Percentiles rank a stretch among this genome's conserved stretches.
Conservation (phyloP, 768 basidiomycete genomes). For the Mycena galericulata region DNA sequence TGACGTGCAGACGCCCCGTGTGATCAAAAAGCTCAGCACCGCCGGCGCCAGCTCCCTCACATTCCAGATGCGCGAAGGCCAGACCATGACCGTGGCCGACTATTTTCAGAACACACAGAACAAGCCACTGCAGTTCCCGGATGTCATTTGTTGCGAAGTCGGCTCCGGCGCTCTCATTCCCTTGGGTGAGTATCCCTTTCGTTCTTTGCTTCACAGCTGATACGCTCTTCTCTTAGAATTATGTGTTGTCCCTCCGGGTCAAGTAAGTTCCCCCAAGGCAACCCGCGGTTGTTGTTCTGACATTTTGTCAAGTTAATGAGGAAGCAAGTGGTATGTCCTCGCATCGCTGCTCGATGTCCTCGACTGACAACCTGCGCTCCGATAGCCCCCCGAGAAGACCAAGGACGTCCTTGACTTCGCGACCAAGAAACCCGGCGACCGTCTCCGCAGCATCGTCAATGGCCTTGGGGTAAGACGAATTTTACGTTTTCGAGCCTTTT, state of each 20-base stretch:
- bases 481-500: conserved; percentile 1
- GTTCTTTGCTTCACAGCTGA: conserved; percentile 42
- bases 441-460: conserved; percentile 64
- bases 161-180: conserved; percentile 55
- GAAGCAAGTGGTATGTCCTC: conserved; percentile 60
- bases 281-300: neutral
- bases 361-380: too few relatives aligned
- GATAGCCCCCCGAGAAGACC: conserved; percentile 76
- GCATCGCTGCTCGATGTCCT: too few relatives aligned
- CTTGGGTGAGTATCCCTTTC: conserved; percentile 39
- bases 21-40: conserved; percentile 60
- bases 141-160: conserved; percentile 77
- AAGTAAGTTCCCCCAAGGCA: conserved; percentile 39
- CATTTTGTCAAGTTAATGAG: conserved; percentile 60
- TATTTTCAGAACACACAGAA: conserved; percentile 71
- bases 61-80: conserved; percentile 62
- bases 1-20: conserved; percentile 49
- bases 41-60: conserved; percentile 54
- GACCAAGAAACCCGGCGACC: conserved; percentile 70
- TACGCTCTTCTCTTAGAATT: conserved; percentile 57
- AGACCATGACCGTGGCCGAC: conserved; percentile 56
- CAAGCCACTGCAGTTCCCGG: conserved; percentile 66
- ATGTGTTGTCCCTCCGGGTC: conserved; percentile 72
- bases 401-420: conserved; percentile 75
- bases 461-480: conserved; percentile 61